These are phyloP conservation scores for Sarocladiaceae sp. DNA, from an alignment of 2,329 filamentous ascomycete genomes.

Conservation along the genomic window DNA sequence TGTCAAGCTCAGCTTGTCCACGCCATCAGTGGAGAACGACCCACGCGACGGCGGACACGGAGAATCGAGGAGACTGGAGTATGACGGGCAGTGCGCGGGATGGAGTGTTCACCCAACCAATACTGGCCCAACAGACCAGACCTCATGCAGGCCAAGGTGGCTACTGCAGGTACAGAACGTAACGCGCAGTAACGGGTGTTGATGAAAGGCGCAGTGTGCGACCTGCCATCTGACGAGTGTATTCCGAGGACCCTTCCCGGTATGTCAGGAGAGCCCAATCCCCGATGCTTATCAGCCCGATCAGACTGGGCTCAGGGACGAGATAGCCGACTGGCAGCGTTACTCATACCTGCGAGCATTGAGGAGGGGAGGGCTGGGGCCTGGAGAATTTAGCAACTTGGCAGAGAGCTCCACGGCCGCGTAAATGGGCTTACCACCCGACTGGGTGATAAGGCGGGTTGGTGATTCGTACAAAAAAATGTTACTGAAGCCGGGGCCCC, in stretches of 20 bases:
- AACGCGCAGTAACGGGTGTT: neutral
- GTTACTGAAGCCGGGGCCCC: neutral
- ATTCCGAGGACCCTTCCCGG: no score
- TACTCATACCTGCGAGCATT: no score
- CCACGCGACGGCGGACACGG: neutral
- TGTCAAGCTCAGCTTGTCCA: neutral
- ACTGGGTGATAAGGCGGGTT: neutral
- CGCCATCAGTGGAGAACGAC: neutral
- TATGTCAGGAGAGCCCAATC: no score
- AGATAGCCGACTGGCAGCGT: no score
- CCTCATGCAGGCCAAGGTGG: slow-evolving; percentile 1
- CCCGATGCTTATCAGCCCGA: no score
- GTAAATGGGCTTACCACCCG: slow-evolving; percentile 6
- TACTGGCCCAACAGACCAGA: no score
- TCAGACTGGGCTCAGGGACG: no score
- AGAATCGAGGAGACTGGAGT: no score
- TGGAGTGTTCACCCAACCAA: slow-evolving; percentile 4
- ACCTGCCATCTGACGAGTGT: neutral
- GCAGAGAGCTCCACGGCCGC: neutral
- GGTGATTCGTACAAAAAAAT: neutral
- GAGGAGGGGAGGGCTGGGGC: no score
- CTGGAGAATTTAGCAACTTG: slow-evolving; percentile 21
- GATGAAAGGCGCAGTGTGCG: neutral
- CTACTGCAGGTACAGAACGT: slow-evolving; percentile 8
- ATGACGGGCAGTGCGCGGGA: no score